Evolutionary conservation across 1,139 yeast species (phyloP), one percentile per base, ranked within the genome.

Genomic region (Saccharomyces hybrid): DNA sequence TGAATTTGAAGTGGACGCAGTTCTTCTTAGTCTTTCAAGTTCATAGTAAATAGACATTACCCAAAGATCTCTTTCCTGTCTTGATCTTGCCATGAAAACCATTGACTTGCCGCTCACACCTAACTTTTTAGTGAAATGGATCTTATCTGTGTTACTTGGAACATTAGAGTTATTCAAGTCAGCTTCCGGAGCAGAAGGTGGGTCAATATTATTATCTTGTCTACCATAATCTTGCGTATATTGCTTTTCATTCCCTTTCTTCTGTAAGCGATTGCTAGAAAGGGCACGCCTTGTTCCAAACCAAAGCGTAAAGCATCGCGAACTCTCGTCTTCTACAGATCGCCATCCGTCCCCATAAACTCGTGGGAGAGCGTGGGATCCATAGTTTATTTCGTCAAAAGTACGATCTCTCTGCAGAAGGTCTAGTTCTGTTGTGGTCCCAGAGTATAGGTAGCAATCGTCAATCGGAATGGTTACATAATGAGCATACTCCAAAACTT

Each of bases 41-140:
- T 87, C 95, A 5, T 78, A 72, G 57, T 80, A 74, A 28, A 90
- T 73, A 28, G 80, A 78, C 5, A 80, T 72, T 1, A 88, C 91
- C 98, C 98, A 91, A 32, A 80, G 59, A 66, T 91, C 97, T 53
- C 93, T 75, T 61, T 89, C 96, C 60, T 86, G 88, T 48, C 95
- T 73, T 1, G 96, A 86, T 47, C 95, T 70, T 1, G 97, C 84
- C 80, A 88, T 78, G 64, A 91, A 89, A 4, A 86, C 84, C 72
- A 86, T 75, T 50, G 83, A 79, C 53, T 75, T 77, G 0, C 95
- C 96, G 0, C 83, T 79, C 1, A 82, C 78, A 0, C 95, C 95
- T 51, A 87, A 71, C 54, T 82, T 77, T 38, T 78, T 75, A 3
- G 77, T 76, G 67, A 78, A 68, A 48, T 68, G 74, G 3, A 79